phyloP scores from a whole-genome alignment of 495 filamentous ascomycete species.

The Aspergillus diversus region DNA sequence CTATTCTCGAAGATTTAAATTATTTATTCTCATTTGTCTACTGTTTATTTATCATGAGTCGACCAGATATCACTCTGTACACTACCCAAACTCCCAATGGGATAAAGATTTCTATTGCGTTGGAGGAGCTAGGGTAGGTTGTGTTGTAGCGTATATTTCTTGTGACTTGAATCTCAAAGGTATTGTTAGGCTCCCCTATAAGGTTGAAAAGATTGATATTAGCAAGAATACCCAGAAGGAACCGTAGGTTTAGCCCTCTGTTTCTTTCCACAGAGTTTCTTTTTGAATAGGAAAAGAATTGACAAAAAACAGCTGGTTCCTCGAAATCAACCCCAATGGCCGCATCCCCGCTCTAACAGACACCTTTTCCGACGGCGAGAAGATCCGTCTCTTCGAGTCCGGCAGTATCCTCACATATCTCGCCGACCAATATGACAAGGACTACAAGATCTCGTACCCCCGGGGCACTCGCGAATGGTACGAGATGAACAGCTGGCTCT shows the following conservation, averaged over 20 bases:
- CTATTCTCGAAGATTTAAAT: background rate
- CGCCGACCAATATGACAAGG: constrained; percentile 75
- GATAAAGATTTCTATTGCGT: constrained; percentile 79
- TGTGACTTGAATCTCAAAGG: no score
- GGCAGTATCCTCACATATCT: constrained; percentile 89
- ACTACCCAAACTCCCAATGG: constrained; percentile 58
- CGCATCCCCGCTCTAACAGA: constrained; percentile 93
- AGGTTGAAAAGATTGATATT: constrained; percentile 69
- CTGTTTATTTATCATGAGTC: constrained; percentile 27
- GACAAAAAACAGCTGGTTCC: constrained; percentile 65
- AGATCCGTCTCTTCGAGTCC: constrained; percentile 79
- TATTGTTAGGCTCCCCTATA: constrained; percentile 56
- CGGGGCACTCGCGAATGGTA: constrained; percentile 73
- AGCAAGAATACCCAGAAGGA: constrained; percentile 78
- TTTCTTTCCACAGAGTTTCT: background rate
- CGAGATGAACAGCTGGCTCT: constrained; percentile 80
- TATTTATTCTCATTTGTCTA: background rate
- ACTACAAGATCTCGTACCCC: constrained; percentile 85
- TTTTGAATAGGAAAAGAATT: constrained; percentile 1
- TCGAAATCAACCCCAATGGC: constrained; percentile 92
- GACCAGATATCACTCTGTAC: constrained; percentile 53
- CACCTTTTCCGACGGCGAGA: constrained; percentile 68
- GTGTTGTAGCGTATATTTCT: background rate
- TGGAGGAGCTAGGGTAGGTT: constrained; percentile 78
- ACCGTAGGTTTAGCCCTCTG: constrained; percentile 46